Conservation (phyloP, 805 yeast genomes). For the Suhomyces prunicola region DNA sequence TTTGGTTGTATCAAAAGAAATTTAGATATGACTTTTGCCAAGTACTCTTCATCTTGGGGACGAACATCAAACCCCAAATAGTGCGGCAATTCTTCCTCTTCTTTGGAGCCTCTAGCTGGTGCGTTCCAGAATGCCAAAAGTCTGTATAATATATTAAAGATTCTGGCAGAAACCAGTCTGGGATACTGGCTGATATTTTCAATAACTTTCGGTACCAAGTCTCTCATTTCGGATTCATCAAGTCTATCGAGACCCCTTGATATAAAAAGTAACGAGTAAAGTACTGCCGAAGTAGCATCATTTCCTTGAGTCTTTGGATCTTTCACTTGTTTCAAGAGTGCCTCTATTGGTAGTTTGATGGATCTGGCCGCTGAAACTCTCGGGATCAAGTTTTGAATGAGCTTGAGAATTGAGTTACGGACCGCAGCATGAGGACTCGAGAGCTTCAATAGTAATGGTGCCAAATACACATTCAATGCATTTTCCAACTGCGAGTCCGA, state of each 20-base stretch:
- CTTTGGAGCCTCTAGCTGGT: slow-evolving; percentile 46
- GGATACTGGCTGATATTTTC: slow-evolving; percentile 43
- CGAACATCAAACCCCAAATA: slow-evolving; percentile 34
- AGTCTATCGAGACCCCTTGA: slow-evolving; percentile 67
- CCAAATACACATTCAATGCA: slow-evolving; percentile 57
- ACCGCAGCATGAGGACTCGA: slow-evolving; percentile 68
- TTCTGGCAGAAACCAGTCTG: slow-evolving; percentile 46
- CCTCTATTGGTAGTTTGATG: slow-evolving; percentile 60
- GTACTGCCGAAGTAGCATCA: slow-evolving; percentile 45
- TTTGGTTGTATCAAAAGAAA: slow-evolving; percentile 56
- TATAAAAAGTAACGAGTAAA: slow-evolving; percentile 63
- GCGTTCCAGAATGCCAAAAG: slow-evolving; percentile 46
- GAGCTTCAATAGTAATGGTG: slow-evolving; percentile 77
- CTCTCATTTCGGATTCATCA: slow-evolving; percentile 28
- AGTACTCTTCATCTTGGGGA: slow-evolving; percentile 40
- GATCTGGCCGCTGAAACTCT: slow-evolving; percentile 55
- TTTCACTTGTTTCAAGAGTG: slow-evolving; percentile 63
- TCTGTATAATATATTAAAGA: slow-evolving; percentile 60
- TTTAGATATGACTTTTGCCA: slow-evolving; percentile 49
- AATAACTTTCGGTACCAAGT: slow-evolving; percentile 47
- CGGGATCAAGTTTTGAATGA: slow-evolving; percentile 64
- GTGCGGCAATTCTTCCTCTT: slow-evolving; percentile 33
- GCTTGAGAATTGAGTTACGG: slow-evolving; percentile 61
- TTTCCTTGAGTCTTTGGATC: slow-evolving; percentile 47
- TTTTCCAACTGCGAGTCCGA: slow-evolving; percentile 62